A percentile compares a stretch with the other conserved stretches of the same genome.
Conservation (phyloP, 345 rosid genomes). For the Streptanthus diversifolius region DNA sequence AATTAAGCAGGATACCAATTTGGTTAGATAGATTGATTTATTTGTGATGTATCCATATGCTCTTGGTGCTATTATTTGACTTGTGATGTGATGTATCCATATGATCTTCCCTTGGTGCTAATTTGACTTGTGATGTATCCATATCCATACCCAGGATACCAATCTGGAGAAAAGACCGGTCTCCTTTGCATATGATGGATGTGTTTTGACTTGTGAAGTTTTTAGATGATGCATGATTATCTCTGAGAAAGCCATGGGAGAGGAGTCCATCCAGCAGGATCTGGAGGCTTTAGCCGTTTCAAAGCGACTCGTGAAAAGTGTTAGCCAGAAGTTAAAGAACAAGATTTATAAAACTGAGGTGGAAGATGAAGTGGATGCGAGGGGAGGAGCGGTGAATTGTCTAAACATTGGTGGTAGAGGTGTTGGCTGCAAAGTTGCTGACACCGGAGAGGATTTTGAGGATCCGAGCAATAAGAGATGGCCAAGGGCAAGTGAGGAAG, state of each 20-base stretch:
- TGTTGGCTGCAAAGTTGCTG: slow-evolving; percentile 97
- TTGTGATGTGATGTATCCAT: too few species aligned
- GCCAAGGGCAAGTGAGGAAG: slow-evolving; percentile 79
- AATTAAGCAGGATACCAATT: not conserved
- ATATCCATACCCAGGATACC: too few species aligned
- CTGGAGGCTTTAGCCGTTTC: slow-evolving; percentile 70
- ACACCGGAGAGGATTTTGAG: slow-evolving; percentile 69
- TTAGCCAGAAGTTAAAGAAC: slow-evolving; percentile 71
- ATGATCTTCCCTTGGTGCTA: too few species aligned
- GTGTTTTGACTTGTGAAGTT: too few species aligned
- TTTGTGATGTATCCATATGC: not conserved
- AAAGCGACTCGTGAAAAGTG: slow-evolving; percentile 67
- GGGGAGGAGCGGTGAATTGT: slow-evolving; percentile 57
- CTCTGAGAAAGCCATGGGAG: slow-evolving; percentile 48
- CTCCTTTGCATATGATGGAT: not conserved
- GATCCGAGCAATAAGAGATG: slow-evolving; percentile 71
- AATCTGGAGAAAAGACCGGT: too few species aligned
- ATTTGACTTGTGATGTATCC: too few species aligned
- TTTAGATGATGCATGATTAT: slow-evolving; percentile 34
- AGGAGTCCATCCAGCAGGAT: slow-evolving; percentile 56
- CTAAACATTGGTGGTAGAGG: slow-evolving; percentile 68
- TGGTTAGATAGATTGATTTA: not conserved
- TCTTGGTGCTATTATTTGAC: too few species aligned
- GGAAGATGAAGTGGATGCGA: slow-evolving; percentile 50
- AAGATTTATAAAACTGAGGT: slow-evolving; percentile 47